These are phyloP conservation scores for Camellia japonica DNA, from an alignment of 148 eudicot genomes.

Conservation along the genomic window DNA sequence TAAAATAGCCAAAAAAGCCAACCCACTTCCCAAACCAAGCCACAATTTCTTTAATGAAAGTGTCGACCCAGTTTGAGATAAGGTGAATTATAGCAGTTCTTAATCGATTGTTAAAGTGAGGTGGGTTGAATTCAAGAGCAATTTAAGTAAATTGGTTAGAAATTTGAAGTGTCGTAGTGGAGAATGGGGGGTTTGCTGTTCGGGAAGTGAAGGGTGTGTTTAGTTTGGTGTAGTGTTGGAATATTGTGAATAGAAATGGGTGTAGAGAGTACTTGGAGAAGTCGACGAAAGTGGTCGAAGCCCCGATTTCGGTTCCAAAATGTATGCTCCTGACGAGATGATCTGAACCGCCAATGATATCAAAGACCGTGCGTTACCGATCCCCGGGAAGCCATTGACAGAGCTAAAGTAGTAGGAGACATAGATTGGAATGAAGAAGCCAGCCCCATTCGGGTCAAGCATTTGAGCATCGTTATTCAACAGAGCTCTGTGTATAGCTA, in stretches of 20 bases:
- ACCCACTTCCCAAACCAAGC: too few species aligned
- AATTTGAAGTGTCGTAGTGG: slow-evolving; percentile 31
- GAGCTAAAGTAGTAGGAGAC: slow-evolving; percentile 81
- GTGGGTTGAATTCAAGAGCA: slow-evolving; percentile 18
- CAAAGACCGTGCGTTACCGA: slow-evolving; percentile 63
- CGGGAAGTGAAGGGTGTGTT: slow-evolving; percentile 33
- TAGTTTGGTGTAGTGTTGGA: slow-evolving; percentile 63
- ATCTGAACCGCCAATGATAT: slow-evolving; percentile 50
- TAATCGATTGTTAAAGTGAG: not conserved
- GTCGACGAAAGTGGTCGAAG: slow-evolving; percentile 51
- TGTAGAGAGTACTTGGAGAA: slow-evolving; percentile 46
- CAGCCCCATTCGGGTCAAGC: slow-evolving; percentile 59
- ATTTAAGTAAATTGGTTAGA: slow-evolving; percentile 26
- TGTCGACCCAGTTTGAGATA: slow-evolving; percentile 22
- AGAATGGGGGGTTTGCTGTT: slow-evolving; percentile 27
- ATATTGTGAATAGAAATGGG: slow-evolving; percentile 28
- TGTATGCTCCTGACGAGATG: slow-evolving; percentile 45
- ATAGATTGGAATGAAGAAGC: slow-evolving; percentile 78
- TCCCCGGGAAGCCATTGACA: slow-evolving; percentile 76
- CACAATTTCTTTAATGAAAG: slow-evolving; percentile 32
- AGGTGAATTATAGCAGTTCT: slow-evolving; percentile 26
- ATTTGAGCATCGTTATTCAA: slow-evolving; percentile 40
- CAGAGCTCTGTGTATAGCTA: slow-evolving; percentile 69
- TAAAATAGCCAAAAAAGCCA: too few species aligned
- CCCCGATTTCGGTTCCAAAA: slow-evolving; percentile 79